Evolutionary conservation across 371 early-diverging fungal species (phyloP).

Genomic region (Lichtheimia ornata): DNA sequence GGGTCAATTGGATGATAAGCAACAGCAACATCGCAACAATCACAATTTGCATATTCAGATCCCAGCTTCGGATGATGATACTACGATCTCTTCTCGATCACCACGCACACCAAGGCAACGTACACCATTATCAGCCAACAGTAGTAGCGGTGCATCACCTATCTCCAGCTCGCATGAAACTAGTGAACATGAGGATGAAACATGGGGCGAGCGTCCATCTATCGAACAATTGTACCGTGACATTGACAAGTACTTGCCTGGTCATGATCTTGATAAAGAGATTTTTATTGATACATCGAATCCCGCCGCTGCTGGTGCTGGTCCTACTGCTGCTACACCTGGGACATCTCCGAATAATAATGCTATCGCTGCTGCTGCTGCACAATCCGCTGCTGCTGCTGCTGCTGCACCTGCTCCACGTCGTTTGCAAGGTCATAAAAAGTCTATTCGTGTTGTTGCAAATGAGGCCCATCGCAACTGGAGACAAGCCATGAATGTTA

Average conservation of each 20-base stretch:
- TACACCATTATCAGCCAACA: conserved; percentile 13
- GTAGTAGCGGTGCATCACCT: conserved; percentile 6
- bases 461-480: conserved; percentile 54
- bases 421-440: conserved; percentile 48
- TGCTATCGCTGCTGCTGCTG: too few relatives aligned
- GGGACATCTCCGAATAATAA: too few relatives aligned
- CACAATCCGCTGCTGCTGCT: conserved; percentile 11
- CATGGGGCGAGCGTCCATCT: conserved; percentile 72
- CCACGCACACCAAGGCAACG: conserved; percentile 13
- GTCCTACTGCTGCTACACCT: too few relatives aligned
- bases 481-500: conserved; percentile 37
- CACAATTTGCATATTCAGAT: conserved; percentile 21
- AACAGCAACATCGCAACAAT: conserved; percentile 4
- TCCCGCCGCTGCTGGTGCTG: background rate
- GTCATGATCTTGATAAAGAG: conserved; percentile 78
- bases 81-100: conserved; percentile 5
- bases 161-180: conserved; percentile 9
- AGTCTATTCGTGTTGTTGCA: conserved; percentile 61
- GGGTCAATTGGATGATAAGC: too few relatives aligned
- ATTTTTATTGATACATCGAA: conserved; percentile 55
- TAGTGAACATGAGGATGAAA: conserved; percentile 34
- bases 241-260: conserved; percentile 77
- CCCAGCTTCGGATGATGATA: conserved; percentile 10
- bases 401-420: conserved; percentile 29
- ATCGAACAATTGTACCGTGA: conserved; percentile 72